Evolutionary conservation across 768 basidiomycete species (phyloP).

Genomic region (Tricholoma saponaceum): DNA sequence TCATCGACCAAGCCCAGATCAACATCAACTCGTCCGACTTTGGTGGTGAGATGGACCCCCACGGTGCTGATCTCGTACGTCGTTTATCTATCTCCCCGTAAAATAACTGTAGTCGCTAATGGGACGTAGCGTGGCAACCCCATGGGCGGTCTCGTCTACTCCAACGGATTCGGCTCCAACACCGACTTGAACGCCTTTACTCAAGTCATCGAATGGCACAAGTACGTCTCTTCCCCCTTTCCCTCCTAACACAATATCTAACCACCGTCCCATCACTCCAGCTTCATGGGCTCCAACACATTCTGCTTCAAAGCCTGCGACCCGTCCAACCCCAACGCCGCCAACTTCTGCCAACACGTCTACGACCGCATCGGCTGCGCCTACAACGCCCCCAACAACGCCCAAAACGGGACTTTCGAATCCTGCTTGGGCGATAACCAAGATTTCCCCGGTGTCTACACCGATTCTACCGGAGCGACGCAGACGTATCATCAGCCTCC

Average conservation of each 20-base stretch:
- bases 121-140: conserved; percentile 83
- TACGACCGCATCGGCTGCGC: conserved; percentile 71
- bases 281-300: conserved; percentile 63
- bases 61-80: conserved; percentile 43
- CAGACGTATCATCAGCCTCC: conserved; percentile 39
- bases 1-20: conserved; percentile 51
- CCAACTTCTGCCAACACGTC: conserved; percentile 63
- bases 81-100: too few species aligned
- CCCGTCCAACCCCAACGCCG: conserved; percentile 44
- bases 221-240: conserved; percentile 31
- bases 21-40: conserved; percentile 45
- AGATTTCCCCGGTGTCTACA: conserved; percentile 51
- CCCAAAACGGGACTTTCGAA: conserved; percentile 56
- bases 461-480: conserved; percentile 29
- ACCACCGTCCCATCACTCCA: conserved; percentile 17
- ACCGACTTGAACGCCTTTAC: conserved; percentile 30
- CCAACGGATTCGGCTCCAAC: conserved; percentile 45
- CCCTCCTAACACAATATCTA: not conserved
- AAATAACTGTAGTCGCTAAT: too few species aligned
- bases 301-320: conserved; percentile 79
- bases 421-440: conserved; percentile 66
- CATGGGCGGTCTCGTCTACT: conserved; percentile 66
- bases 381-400: conserved; percentile 69
- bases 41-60: conserved; percentile 71
- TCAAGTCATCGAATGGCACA: conserved; percentile 69